Conservation (phyloP, 2,329 filamentous ascomycete species). For the Claviceps africana region DNA sequence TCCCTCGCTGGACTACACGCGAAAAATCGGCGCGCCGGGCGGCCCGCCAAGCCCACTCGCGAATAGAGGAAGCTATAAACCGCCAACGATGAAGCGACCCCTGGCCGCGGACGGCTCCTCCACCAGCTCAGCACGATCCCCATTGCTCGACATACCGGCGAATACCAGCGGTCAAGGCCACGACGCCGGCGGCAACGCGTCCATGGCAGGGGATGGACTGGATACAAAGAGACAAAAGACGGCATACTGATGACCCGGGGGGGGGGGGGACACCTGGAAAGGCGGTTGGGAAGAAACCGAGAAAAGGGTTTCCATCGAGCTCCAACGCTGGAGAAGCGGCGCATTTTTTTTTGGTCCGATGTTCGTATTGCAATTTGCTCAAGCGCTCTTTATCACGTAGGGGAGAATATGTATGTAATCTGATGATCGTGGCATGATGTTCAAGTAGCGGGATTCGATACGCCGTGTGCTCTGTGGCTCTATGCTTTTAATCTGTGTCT, state of each 20-base stretch:
- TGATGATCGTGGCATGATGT: neutral
- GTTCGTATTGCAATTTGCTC: neutral
- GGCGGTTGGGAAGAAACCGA: neutral
- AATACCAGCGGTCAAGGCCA: slow-evolving; percentile 22
- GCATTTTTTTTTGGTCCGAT: slow-evolving; percentile 10
- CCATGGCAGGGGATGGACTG: slow-evolving; percentile 13
- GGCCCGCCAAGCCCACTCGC: slow-evolving; percentile 40
- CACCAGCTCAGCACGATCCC: slow-evolving; percentile 21
- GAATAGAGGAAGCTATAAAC: slow-evolving; percentile 45
- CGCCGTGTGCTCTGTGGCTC: too few species aligned
- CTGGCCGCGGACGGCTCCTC: slow-evolving; percentile 16
- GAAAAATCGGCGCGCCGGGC: slow-evolving; percentile 46
- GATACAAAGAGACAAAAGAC: slow-evolving; percentile 41
- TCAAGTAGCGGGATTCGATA: neutral
- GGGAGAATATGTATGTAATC: neutral
- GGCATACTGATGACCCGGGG: neutral
- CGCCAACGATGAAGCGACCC: slow-evolving; percentile 44
- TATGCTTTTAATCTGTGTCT: neutral
- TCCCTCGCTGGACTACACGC: slow-evolving; percentile 37
- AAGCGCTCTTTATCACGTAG: neutral
- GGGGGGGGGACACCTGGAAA: too few species aligned
- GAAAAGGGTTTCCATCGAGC: neutral
- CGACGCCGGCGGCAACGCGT: neutral
- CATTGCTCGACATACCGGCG: slow-evolving; percentile 36
- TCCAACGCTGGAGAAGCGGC: slow-evolving; percentile 8